These are phyloP conservation scores for Lecanicillium sp. DNA, from an alignment of 2,329 filamentous ascomycete genomes.

Conservation along the genomic window DNA sequence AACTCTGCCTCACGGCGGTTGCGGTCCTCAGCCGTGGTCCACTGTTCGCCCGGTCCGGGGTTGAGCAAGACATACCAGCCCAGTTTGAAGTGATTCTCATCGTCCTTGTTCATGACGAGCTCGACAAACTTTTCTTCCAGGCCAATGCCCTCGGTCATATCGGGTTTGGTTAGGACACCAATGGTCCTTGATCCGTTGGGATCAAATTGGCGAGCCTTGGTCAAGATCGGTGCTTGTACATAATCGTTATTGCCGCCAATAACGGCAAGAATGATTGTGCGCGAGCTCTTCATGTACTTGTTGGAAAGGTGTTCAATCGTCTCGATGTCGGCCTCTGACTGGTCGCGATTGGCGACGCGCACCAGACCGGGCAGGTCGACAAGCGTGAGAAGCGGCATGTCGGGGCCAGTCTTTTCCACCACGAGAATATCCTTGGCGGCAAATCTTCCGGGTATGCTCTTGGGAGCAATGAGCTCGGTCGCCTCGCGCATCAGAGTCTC, in stretches of 20 bases:
- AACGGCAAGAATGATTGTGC: constrained; percentile 51
- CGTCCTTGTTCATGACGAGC: constrained; percentile 45
- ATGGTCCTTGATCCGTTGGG: constrained; percentile 44
- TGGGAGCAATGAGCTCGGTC: constrained; percentile 45
- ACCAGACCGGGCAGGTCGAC: constrained; percentile 58
- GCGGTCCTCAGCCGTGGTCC: constrained; percentile 37
- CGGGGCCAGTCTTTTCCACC: constrained; percentile 53
- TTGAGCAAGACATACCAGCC: constrained; percentile 49
- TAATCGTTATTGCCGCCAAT: constrained; percentile 51
- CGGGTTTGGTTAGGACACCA: constrained; percentile 47
- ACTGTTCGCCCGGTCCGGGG: constrained; percentile 40
- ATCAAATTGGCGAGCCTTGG: constrained; percentile 45
- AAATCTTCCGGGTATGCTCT: constrained; percentile 44
- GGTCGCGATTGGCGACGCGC: constrained; percentile 45
- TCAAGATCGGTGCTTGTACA: constrained; percentile 45
- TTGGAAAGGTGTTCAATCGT: constrained; percentile 47
- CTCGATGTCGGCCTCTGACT: constrained; percentile 46
- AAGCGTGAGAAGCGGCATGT: constrained; percentile 53
- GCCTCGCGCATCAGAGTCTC: constrained; percentile 46
- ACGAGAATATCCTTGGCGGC: constrained; percentile 49
- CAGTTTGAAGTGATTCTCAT: constrained; percentile 44
- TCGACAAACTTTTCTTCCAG: constrained; percentile 49
- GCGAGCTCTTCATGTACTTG: constrained; percentile 49
- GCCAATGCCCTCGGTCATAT: constrained; percentile 47
- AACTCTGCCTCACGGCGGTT: constrained; percentile 40